Evolutionary conservation across 164 flowering plant genomes (phyloP).

Genomic region (Stephania japonica): DNA sequence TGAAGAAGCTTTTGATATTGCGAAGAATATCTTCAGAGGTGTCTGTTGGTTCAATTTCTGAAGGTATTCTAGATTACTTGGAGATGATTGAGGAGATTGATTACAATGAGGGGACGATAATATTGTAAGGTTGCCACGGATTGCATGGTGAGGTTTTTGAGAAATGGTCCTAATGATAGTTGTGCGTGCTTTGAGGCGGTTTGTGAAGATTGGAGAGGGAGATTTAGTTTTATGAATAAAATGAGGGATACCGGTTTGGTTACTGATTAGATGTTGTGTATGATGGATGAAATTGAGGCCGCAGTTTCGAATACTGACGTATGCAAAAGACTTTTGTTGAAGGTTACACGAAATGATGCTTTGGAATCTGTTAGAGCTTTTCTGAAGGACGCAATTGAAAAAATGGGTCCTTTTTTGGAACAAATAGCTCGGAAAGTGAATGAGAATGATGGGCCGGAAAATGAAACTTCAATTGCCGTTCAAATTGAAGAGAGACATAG

Average conservation of each 20-base stretch:
- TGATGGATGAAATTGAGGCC: conserved; percentile 44
- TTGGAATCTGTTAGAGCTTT: conserved; percentile 27
- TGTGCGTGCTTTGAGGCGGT: conserved; percentile 38
- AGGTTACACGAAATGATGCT: conserved; percentile 36
- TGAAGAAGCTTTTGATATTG: too few species aligned
- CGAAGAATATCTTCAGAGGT: too few species aligned
- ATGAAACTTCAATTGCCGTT: background rate
- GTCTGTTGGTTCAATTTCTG: too few species aligned
- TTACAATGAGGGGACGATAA: conserved; percentile 11
- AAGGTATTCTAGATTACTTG: too few species aligned
- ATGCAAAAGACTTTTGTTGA: conserved; percentile 15
- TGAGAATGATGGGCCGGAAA: conserved; percentile 2
- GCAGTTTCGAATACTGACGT: conserved; percentile 33
- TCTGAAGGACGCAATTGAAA: conserved; percentile 36
- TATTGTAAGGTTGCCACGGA: conserved; percentile 47
- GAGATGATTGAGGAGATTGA: too few species aligned
- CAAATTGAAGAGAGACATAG: conserved; percentile 2
- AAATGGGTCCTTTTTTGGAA: conserved; percentile 51
- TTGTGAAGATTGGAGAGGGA: conserved; percentile 49
- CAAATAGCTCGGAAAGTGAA: conserved; percentile 15
- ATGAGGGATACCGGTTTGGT: conserved; percentile 26
- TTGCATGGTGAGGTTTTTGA: conserved; percentile 37
- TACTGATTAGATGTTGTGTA: conserved; percentile 25
- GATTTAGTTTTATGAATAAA: conserved; percentile 30
- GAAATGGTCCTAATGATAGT: conserved; percentile 6